phyloP scores from a whole-genome alignment of 2,329 filamentous ascomycete species.

The Cercospora citrullina region DNA sequence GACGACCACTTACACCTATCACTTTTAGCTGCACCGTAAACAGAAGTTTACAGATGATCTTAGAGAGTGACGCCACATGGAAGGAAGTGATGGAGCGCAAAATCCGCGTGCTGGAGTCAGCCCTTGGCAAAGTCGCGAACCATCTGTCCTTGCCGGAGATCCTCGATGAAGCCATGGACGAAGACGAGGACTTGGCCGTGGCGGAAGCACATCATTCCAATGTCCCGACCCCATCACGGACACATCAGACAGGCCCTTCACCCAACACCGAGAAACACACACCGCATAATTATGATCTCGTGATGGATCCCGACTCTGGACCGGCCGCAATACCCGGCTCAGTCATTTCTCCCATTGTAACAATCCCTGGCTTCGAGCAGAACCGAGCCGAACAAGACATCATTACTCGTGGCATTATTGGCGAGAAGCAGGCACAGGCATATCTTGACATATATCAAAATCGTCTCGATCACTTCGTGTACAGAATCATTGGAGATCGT shows the following conservation, averaged over 20 bases:
- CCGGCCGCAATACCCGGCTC: slow-evolving; percentile 40
- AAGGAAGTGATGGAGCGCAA: slow-evolving; percentile 43
- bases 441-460: slow-evolving; percentile 39
- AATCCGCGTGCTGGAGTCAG: slow-evolving; percentile 41
- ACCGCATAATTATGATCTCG: slow-evolving; percentile 40
- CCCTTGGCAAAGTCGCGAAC: slow-evolving; percentile 34
- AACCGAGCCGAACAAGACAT: slow-evolving; percentile 34
- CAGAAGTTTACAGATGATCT: slow-evolving; percentile 45
- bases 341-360: slow-evolving; percentile 33
- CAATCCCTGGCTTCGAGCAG: slow-evolving; percentile 28
- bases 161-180: slow-evolving; percentile 29
- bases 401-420: slow-evolving; percentile 33
- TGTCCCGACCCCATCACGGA: slow-evolving; percentile 19
- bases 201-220: slow-evolving; percentile 16
- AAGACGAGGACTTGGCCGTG: slow-evolving; percentile 26
- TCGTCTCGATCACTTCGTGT: slow-evolving; percentile 38
- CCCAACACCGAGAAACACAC: slow-evolving; percentile 30
- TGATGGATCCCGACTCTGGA: slow-evolving; percentile 43
- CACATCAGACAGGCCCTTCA: slow-evolving; percentile 17
- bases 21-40: slow-evolving; percentile 39
- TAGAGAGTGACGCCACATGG: slow-evolving; percentile 46
- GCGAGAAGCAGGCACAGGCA: slow-evolving; percentile 31
- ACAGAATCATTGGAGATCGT: slow-evolving; percentile 38
- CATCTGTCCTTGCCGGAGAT: slow-evolving; percentile 29
- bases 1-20: no score